Conservation (phyloP, 2,329 filamentous ascomycete genomes). For the Neopestalotiopsis sp. region DNA sequence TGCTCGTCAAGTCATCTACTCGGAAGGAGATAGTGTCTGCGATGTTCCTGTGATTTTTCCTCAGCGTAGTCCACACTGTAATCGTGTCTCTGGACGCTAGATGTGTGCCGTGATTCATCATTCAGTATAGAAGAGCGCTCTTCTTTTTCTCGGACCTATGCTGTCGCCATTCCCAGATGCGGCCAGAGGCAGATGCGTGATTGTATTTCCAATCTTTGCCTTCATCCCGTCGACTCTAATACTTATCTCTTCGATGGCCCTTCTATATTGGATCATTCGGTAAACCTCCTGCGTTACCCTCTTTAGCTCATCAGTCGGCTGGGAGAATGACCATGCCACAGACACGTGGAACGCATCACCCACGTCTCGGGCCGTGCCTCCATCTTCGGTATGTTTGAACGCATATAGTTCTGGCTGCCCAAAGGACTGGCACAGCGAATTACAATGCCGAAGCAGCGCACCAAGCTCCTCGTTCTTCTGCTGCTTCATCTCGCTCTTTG, state of each 20-base stretch:
- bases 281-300: slow-evolving; percentile 41
- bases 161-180: not conserved
- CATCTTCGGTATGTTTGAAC: slow-evolving; percentile 17
- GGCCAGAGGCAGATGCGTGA: slow-evolving; percentile 55
- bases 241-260: slow-evolving; percentile 43
- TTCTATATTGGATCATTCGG: slow-evolving; percentile 24
- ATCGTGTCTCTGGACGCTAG: not conserved
- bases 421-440: slow-evolving; percentile 63
- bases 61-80: not conserved
- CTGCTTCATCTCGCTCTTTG: not conserved
- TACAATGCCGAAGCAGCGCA: slow-evolving; percentile 69
- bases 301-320: slow-evolving; percentile 51
- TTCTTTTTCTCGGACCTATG: not conserved
- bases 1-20: not conserved
- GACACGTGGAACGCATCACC: slow-evolving; percentile 79
- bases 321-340: slow-evolving; percentile 78
- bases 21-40: no score
- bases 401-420: slow-evolving; percentile 75
- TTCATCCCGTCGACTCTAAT: slow-evolving; percentile 69
- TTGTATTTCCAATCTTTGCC: slow-evolving; percentile 75
- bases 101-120: not conserved
- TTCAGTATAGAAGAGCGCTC: not conserved
- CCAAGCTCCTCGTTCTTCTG: slow-evolving; percentile 58
- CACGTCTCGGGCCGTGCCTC: slow-evolving; percentile 26
- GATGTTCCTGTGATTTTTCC: no score